phyloP scores from a whole-genome alignment of 139 green algal species.

The Spirogloea muscicola region DNA sequence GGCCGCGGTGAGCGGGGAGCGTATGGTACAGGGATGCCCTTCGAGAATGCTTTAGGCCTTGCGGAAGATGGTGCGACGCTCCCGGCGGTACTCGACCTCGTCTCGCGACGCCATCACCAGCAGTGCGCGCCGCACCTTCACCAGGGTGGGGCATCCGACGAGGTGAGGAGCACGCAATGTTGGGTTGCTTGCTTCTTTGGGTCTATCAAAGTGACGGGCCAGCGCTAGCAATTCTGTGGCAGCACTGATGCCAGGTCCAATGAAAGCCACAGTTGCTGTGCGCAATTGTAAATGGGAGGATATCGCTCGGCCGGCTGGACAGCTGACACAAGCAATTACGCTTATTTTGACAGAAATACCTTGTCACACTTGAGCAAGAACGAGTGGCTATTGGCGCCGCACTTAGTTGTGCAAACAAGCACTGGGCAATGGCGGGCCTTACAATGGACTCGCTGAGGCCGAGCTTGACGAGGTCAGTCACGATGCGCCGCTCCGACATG shows the following conservation, averaged over 20 bases:
- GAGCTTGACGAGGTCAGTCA: conserved; percentile 33
- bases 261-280: not conserved
- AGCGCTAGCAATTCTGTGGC: not conserved
- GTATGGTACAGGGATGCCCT: not conserved
- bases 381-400: not conserved
- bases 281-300: conserved; percentile 11
- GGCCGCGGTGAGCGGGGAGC: not conserved
- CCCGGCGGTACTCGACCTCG: conserved; percentile 43
- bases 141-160: not conserved
- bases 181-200: not conserved
- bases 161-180: not conserved
- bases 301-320: not conserved
- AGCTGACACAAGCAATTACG: not conserved
- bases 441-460: conserved; percentile 25
- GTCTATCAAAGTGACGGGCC: not conserved
- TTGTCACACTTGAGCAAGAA: not conserved
- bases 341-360: not conserved
- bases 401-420: not conserved
- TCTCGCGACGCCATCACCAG: conserved; percentile 46
- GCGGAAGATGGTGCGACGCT: conserved; percentile 11
- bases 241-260: not conserved
- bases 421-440: too few species aligned
- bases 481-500: conserved; percentile 32
- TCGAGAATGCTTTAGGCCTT: conserved; percentile 1
- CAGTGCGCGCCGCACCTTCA: conserved; percentile 35